A percentile compares a stretch with the other conserved stretches of the same genome.
Evolutionary conservation across 83 land plant species (phyloP).

Genomic region (Thuja plicata): DNA sequence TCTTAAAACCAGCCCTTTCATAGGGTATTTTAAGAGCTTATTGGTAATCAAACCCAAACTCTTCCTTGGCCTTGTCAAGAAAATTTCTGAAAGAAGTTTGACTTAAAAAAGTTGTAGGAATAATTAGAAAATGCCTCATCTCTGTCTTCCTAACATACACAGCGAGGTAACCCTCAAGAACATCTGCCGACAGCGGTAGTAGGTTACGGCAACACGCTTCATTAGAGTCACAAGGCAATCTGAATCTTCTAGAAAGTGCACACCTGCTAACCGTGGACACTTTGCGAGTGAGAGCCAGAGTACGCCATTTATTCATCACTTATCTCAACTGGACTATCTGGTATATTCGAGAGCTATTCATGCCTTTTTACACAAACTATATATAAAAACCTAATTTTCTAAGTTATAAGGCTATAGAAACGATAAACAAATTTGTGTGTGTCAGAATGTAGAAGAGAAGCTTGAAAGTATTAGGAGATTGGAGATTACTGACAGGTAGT

Average conservation of each 20-base stretch:
- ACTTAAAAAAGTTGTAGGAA: constrained; percentile 44
- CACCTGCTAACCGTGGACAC: background rate
- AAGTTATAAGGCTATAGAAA: too few relatives aligned
- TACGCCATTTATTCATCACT: background rate
- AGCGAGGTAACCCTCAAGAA: constrained; percentile 40
- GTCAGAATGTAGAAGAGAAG: too few relatives aligned
- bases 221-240: background rate
- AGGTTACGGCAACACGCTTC: background rate
- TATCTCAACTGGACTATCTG: background rate
- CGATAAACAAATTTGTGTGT: too few relatives aligned
- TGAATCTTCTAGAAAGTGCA: background rate
- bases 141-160: constrained; percentile 46
- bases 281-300: background rate
- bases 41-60: constrained; percentile 55
- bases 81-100: constrained; percentile 36
- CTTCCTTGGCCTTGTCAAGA: constrained; percentile 53
- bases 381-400: too few relatives aligned
- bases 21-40: constrained; percentile 53
- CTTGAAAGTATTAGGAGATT: too few relatives aligned
- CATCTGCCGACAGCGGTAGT: background rate
- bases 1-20: constrained; percentile 42
- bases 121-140: constrained; percentile 38
- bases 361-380: background rate
- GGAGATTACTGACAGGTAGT: too few relatives aligned
- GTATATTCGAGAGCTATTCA: background rate